phyloP scores from a whole-genome alignment of 495 filamentous ascomycete genomes.

The Cenococcum geophilum region DNA sequence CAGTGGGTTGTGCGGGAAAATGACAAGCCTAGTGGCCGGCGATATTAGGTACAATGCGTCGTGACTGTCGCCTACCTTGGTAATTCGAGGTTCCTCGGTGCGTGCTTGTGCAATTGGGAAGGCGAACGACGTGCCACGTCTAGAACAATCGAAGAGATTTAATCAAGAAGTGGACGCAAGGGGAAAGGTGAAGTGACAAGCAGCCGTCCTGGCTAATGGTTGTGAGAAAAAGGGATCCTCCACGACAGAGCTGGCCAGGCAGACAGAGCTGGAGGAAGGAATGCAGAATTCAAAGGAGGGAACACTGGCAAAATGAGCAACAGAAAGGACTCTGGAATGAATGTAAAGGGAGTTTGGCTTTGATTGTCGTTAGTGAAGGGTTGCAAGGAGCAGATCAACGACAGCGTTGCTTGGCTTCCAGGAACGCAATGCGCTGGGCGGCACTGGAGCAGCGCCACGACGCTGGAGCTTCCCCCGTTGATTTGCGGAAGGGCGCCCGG shows the following conservation, averaged over 20 bases:
- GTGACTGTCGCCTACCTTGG: conserved; percentile 24
- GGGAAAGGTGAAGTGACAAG: conserved; percentile 12
- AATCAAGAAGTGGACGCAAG: conserved; percentile 19
- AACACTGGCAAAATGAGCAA: conserved; percentile 8
- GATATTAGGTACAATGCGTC: conserved; percentile 9
- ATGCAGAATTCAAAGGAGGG: conserved; percentile 1
- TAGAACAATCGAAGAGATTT: conserved; percentile 12
- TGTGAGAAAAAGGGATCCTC: conserved; percentile 20
- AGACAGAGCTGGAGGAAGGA: conserved; percentile 22
- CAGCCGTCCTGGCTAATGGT: conserved; percentile 20
- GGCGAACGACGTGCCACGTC: conserved; percentile 4
- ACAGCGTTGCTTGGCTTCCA: neutral
- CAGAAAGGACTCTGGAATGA: neutral
- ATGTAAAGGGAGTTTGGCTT: neutral
- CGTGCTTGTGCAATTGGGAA: neutral
- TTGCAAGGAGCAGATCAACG: neutral
- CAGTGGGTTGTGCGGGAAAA: conserved; percentile 6
- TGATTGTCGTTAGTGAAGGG: neutral
- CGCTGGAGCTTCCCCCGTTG: neutral
- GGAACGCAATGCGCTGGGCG: neutral
- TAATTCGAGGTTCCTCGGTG: conserved; percentile 16
- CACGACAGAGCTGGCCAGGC: conserved; percentile 10
- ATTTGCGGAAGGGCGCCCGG: neutral
- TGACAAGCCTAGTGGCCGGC: conserved; percentile 6
- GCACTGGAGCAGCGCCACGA: neutral